Evolutionary conservation across 768 basidiomycete species (phyloP), one percentile per base, ranked within the genome.

Genomic region (Inosperma sp.): DNA sequence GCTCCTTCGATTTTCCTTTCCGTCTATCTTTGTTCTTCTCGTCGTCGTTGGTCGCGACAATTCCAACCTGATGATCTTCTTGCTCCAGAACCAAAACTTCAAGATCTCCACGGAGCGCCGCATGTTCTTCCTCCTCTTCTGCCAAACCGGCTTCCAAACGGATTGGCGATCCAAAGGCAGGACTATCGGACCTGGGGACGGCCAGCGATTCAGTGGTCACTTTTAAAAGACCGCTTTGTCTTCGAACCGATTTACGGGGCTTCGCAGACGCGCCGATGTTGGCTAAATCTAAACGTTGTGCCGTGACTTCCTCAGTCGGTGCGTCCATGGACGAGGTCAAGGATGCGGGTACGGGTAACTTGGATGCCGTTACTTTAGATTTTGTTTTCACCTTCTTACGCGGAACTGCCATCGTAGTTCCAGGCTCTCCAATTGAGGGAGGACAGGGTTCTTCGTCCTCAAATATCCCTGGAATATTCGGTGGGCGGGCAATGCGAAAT

Each of bases 161-260:
- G 25, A 76, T 72, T 25, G 83, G 82, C 2, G 81, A 84, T 5
- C 82, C 85, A 56, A 83, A 81, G 1, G 83, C 82, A 3, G 85
- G 86, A 56, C 84, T 87, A 1, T 80, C 72, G 21, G 82, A 77
- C 50, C 84, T 75, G 7, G 76, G 81, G 14, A 72, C 72, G 19
- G 75, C 61, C 19, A 74, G 57, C 13, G 69, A 61, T 12, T 72
- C 72, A 13, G 66, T 67, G 50, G 64, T 67, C 16, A 76, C 65
- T 51, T 69, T 74, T 44, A 89, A 64, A 34, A 87, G 68, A 9
- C 86, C 84, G 51, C 77, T 79, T 59, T 76, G 77, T 39, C 76
- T 60, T 53, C 76, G 65, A 40, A 72, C 56, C 14, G 70, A 68
- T 50, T 75, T 77, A 21, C 72, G 64, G 13, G 65, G 63, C 52